Evolutionary conservation across 306 rosid species (phyloP), one percentile per base, ranked within the genome.

Genomic region (Sindora glabra): DNA sequence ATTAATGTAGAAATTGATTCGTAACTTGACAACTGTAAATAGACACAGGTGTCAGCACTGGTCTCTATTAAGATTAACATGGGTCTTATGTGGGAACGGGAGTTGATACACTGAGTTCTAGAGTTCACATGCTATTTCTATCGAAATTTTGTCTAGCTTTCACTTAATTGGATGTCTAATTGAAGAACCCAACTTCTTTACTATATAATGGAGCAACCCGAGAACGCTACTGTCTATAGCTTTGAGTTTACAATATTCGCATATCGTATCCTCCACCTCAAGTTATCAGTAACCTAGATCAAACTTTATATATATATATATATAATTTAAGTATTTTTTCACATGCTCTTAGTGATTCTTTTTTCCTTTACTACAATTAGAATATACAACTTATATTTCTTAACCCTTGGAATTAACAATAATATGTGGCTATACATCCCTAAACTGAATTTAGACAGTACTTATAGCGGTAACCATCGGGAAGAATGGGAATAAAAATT

Each of bases 11-110:
- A n/a, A n/a, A n/a, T n/a, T n/a, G n/a, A n/a, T n/a, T 3, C 32
- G 34, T 58, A 52, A 39, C 65, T 70, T 49, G 73, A 76, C 73
- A 65, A 59, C 70, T 70, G 81, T 38, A n/a, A n/a, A n/a, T 48
- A 22, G 27, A 19, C 21, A 40, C 58, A 59, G 57, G 52, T 32
- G 50, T 38, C 66, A 3, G 39, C 21, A 29, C 25, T 60, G 11
- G 5, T 30, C 16, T 44, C 52, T 44, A 5, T 18, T 33, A 64
- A 58, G 4, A 58, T 59, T 59, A 37, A 22, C 32, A 57, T 46
- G 69, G 3, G 36, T 19, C 32, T 13, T 52, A 14, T 58, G 3
- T 59, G 62, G 45, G 55, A 47, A 65, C 32, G 37, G 21, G 74
- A 59, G 23, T 24, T 32, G 14, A 66, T 41, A 52, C 70, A 48